phyloP scores from a whole-genome alignment of 2,329 filamentous ascomycete genomes.

The Fusarium beomiforme region DNA sequence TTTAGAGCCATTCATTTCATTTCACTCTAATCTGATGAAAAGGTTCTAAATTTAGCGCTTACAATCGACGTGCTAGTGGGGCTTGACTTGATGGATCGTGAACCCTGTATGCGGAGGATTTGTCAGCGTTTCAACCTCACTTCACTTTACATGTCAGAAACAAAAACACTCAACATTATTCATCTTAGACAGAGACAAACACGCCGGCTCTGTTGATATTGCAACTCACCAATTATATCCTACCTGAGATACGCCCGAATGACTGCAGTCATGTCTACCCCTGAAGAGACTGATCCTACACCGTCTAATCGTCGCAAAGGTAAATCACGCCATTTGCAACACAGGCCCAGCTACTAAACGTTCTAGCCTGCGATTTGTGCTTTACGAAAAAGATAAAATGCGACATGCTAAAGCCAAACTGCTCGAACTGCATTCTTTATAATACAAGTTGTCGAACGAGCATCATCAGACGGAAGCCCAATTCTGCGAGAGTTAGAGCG shows the following conservation, averaged over 20 bases:
- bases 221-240: rapidly evolving
- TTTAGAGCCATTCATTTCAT: not conserved
- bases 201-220: rapidly evolving
- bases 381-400: constrained; percentile 59
- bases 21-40: not conserved
- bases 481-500: constrained; percentile 28
- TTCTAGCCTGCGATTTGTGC: constrained; percentile 54
- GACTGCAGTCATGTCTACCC: not conserved
- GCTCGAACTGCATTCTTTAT: constrained; percentile 57
- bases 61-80: not conserved
- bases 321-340: not conserved
- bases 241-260: rapidly evolving
- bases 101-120: constrained; percentile 15
- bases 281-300: constrained; percentile 24
- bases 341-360: not conserved
- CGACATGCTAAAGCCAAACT: constrained; percentile 55
- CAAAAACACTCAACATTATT: not conserved
- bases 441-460: constrained; percentile 50
- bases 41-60: constrained; percentile 5
- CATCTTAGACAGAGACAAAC: no score
- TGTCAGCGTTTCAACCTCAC: constrained; percentile 25
- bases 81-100: not conserved
- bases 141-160: not conserved
- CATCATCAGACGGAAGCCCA: constrained; percentile 41
- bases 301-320: constrained; percentile 40